These are phyloP conservation scores for Blastobotrys petasosporus DNA, from an alignment of 1,139 yeast genomes.

Conservation along the genomic window DNA sequence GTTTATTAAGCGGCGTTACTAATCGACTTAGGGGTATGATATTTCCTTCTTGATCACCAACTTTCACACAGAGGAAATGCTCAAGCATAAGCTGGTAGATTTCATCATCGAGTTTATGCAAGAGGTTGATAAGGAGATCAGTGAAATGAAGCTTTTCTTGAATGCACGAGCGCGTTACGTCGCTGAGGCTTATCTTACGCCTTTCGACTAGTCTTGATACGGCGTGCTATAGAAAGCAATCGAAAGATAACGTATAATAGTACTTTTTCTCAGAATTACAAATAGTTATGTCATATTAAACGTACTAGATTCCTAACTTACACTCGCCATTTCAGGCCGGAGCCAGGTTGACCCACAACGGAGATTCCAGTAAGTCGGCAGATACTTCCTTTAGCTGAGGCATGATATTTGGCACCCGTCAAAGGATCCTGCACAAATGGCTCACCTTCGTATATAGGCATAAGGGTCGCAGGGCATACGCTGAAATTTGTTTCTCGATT, in stretches of 20 bases:
- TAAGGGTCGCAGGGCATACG: conserved; percentile 77
- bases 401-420: conserved; percentile 83
- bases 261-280: not conserved
- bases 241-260: not conserved
- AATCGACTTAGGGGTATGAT: conserved; percentile 57
- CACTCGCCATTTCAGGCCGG: conserved; percentile 58
- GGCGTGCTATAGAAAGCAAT: not conserved
- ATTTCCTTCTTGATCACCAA: conserved; percentile 90
- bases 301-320: conserved; percentile 1
- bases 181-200: conserved; percentile 85
- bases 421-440: conserved; percentile 72
- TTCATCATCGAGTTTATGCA: conserved; percentile 98
- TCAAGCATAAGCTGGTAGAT: conserved; percentile 91
- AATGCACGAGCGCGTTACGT: conserved; percentile 97
- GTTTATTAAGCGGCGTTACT: not conserved
- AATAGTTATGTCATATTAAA: not conserved
- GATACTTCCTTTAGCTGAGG: conserved; percentile 67
- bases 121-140: conserved; percentile 96
- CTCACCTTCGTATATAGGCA: conserved; percentile 81
- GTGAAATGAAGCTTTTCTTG: conserved; percentile 94
- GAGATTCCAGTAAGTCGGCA: conserved; percentile 76
- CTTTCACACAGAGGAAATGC: conserved; percentile 92
- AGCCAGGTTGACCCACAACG: conserved; percentile 87
- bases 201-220: conserved; percentile 12
- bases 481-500: conserved; percentile 90